Base-by-base conservation (phyloP, 345 rosid species). In the Lepidium sativum region DNA sequence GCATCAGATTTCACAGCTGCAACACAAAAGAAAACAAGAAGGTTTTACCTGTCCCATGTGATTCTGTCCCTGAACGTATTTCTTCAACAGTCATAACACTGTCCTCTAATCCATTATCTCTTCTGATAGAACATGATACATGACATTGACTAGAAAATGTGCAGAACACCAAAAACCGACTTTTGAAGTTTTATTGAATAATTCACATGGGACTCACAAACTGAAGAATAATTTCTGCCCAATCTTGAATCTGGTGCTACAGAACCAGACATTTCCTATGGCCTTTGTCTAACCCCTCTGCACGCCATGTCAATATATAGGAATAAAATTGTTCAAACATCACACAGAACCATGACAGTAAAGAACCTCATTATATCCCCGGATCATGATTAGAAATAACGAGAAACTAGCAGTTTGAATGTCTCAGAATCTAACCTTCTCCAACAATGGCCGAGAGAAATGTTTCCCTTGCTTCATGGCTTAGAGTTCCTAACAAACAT, bases 201-300 rank as follows among this genome's bases (percentile, higher is more conserved):
- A 65, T 42, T 32, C 29, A 33, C 18, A 69, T 65, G 35, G 15
- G 38, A 79, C 97, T 92, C 74, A 94, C 99, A 83, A 87, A 94
- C 31, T 73, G 64, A 39, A 90, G 53, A 63, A 90, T 76, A 43
- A 90, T 80, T 55, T 90, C 91, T 25, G 99, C 85, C 99, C 99
- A 94, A 44, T 94, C 96, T 80, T 85, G 97, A 67, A 94, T 81
- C 64, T 91, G 81, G 69, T 94, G 97, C 99, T 95, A 88, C 4
- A 90, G 85, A 59, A 90, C 71, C 33, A 90, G 84, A 78, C 99
- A 90, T 69, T 88, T 94, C 74, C 89, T 82, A 61, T 77, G 92
- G 33, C 95, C 95, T 86, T 84, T 94, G 67, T 90, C 97, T 74
- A 90, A 65, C 97, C 99, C 90, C 68, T 88, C 99, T 7, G 97